These are phyloP conservation scores for Cystobasidium pallidum DNA, from an alignment of 1,284 basidiomycete species.

Conservation along the genomic window DNA sequence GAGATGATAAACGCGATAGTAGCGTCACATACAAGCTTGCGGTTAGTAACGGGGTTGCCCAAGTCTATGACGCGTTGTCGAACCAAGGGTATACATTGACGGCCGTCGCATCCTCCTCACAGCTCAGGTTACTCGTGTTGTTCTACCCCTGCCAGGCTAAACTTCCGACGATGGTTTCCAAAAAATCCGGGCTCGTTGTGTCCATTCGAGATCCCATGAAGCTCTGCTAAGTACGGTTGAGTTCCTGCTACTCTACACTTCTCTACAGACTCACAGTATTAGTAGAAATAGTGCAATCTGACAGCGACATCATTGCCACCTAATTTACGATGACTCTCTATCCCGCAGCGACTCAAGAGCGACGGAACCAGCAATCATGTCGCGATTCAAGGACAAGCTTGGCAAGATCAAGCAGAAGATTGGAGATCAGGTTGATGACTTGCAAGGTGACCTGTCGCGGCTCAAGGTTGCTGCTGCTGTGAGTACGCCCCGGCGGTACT, in stretches of 20 bases:
- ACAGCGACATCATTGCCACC: not conserved
- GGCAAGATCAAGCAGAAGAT: conserved; percentile 27
- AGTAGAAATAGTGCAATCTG: not conserved
- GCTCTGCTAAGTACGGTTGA: too few relatives aligned
- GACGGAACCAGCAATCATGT: not conserved
- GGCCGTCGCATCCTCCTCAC: too few relatives aligned
- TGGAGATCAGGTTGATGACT: conserved; percentile 16
- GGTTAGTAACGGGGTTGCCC: too few relatives aligned
- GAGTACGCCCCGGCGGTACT: not conserved
- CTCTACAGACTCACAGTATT: not conserved
- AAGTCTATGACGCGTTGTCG: too few relatives aligned
- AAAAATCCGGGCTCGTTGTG: too few relatives aligned
- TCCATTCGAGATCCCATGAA: too few relatives aligned
- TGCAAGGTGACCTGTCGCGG: conserved; percentile 31
- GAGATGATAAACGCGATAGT: not conserved
- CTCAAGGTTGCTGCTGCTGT: conserved; percentile 34
- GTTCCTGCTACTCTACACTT: too few relatives aligned
- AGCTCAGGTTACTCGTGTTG: too few relatives aligned
- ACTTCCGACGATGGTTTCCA: not conserved
- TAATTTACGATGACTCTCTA: not conserved
- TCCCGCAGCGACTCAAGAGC: not conserved
- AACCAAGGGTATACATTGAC: too few relatives aligned
- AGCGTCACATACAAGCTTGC: not conserved
- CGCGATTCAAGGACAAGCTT: conserved; percentile 10
- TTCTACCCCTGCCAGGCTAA: not conserved